A percentile compares a stretch with the other conserved stretches of the same genome.
These are phyloP conservation scores for Cystobasidiaceae sp. DNA, from an alignment of 1,284 basidiomycete species.

Conservation along the genomic window DNA sequence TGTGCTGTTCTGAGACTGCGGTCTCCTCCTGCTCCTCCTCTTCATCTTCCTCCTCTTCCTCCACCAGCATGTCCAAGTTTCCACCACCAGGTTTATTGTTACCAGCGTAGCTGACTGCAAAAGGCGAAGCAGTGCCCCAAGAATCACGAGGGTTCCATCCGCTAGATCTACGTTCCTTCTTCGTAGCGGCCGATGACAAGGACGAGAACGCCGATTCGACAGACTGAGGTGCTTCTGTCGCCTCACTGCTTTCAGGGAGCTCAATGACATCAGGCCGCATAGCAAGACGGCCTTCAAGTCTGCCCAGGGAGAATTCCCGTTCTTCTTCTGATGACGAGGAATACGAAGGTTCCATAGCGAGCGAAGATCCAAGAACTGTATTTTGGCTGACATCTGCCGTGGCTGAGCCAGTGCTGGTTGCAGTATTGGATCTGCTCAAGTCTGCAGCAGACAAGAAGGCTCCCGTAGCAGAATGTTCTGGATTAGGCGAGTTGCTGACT, in stretches of 20 bases:
- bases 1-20: no score
- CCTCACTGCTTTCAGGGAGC: no score
- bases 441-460: not conserved
- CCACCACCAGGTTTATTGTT: not conserved
- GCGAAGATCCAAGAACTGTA: no score
- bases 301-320: not conserved
- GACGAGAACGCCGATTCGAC: no score
- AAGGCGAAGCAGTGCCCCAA: slow-evolving; percentile 12
- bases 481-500: not conserved
- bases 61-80: slow-evolving; percentile 33
- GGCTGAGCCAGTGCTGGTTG: not conserved
- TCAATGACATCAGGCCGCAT: not conserved
- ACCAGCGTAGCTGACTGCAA: not conserved
- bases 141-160: slow-evolving; percentile 9
- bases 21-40: slow-evolving; percentile 9
- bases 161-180: no score
- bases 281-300: not conserved
- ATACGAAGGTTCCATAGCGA: no score
- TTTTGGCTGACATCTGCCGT: not conserved
- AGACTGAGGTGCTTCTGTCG: no score
- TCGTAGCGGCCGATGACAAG: no score
- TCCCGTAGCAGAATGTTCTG: slow-evolving; percentile 4
- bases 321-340: no score
- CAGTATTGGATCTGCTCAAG: no score
- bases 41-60: slow-evolving; percentile 35